Conservation (phyloP, 2,329 filamentous ascomycete species). For the Chaetomium sp. region DNA sequence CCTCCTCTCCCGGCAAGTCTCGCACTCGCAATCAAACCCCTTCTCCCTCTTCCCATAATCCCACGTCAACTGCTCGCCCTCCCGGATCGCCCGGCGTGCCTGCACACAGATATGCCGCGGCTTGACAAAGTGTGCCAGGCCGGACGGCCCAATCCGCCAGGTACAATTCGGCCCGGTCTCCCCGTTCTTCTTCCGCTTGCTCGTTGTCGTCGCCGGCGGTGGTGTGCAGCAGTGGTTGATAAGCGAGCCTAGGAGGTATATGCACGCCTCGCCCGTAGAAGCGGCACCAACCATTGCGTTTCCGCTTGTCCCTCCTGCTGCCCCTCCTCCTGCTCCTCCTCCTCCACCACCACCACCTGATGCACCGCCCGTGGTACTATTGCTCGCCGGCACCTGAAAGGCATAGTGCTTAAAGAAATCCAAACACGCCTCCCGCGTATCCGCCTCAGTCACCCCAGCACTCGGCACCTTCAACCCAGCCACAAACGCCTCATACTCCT, state of each 20-base stretch:
- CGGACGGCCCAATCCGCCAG: slow-evolving; percentile 19
- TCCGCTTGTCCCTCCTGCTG: background rate
- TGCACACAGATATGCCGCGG: slow-evolving; percentile 21
- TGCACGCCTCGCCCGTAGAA: slow-evolving; percentile 11
- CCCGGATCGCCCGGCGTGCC: slow-evolving; percentile 24
- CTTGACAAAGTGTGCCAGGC: slow-evolving; percentile 18
- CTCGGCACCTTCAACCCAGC: background rate
- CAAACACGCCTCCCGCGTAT: slow-evolving; percentile 12
- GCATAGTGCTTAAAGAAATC: slow-evolving; percentile 23
- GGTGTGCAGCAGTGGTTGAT: slow-evolving; percentile 25
- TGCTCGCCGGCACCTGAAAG: slow-evolving; percentile 10
- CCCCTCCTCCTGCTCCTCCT: background rate
- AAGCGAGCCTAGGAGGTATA: slow-evolving; percentile 23
- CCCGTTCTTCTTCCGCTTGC: background rate
- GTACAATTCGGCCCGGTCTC: slow-evolving; percentile 24
- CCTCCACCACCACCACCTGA: background rate
- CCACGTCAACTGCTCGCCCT: slow-evolving; percentile 33
- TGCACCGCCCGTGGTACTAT: background rate
- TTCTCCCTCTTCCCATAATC: slow-evolving; percentile 29
- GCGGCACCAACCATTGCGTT: background rate
- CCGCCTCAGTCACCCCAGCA: slow-evolving; percentile 1
- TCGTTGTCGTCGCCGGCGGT: background rate
- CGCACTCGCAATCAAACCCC: slow-evolving; percentile 26
- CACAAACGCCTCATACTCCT: slow-evolving; percentile 16
- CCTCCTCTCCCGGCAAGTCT: slow-evolving; percentile 7